Evolutionary conservation across 805 yeast species (phyloP).

Genomic region (Starmera quercuum): DNA sequence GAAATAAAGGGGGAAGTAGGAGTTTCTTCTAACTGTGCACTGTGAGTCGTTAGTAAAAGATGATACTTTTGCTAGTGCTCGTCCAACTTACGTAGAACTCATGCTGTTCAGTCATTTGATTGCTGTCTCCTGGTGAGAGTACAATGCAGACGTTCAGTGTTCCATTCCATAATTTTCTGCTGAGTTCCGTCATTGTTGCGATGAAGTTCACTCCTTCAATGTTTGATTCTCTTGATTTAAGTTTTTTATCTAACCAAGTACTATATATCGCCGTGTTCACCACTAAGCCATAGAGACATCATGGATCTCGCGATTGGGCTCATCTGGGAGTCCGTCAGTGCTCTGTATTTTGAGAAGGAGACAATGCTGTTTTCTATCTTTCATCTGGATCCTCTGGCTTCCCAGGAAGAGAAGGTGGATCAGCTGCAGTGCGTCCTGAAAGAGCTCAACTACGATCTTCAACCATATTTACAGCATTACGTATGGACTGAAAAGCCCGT

Average conservation of each 20-base stretch:
- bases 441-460: slow-evolving; percentile 18
- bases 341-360: slow-evolving; percentile 6
- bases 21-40: slow-evolving; percentile 31
- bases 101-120: slow-evolving; percentile 9
- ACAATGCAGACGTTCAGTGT: slow-evolving; percentile 35
- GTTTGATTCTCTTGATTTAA: too few relatives aligned
- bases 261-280: too few relatives aligned
- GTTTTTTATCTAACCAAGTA: too few relatives aligned
- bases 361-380: slow-evolving; percentile 21
- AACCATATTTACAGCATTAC: slow-evolving; percentile 30
- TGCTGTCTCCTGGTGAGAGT: slow-evolving; percentile 18
- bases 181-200: slow-evolving; percentile 22
- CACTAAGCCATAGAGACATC: too few relatives aligned
- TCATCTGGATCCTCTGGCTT: slow-evolving; percentile 21
- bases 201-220: too few relatives aligned
- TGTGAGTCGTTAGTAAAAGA: slow-evolving; percentile 1
- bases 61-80: too few relatives aligned
- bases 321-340: slow-evolving; percentile 9
- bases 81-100: slow-evolving; percentile 6
- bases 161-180: slow-evolving; percentile 47
- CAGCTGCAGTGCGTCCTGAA: slow-evolving; percentile 10
- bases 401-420: slow-evolving; percentile 9
- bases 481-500: slow-evolving; percentile 32
- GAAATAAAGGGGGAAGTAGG: slow-evolving; percentile 42
- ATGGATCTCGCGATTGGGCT: too few relatives aligned